Base-by-base conservation (phyloP, 2,329 filamentous ascomycete genomes). In the Ophiostoma himal-ulmi region DNA sequence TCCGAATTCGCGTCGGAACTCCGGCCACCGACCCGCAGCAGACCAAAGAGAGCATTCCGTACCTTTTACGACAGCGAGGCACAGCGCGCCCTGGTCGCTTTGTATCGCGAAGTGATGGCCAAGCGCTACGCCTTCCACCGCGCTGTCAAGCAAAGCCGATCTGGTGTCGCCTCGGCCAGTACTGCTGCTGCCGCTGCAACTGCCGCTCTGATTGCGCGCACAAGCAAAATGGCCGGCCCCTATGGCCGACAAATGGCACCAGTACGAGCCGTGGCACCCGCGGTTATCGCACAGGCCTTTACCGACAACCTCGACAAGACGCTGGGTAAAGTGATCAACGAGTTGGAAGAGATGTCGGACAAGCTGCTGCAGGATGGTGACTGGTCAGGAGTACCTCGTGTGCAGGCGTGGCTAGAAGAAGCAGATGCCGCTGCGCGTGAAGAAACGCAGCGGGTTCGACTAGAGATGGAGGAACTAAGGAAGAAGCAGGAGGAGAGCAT, bases 321-420 rank as follows among this genome's bases (percentile, higher is more conserved):
- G 1, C 69, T 74, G 5, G 65, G 26, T 4, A 44, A 65, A 11
- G 69, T 71, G 17, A 70, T 73, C 54, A 44, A 52, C 7, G 73
- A 73, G 69, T 71, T 74, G 1, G 72, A 74, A 10, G 72, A 70
- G n/a, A 68, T 74, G 71, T 71, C 70, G 0, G 73, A 74, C 69
- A 71, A 71, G 62, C 36, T 73, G 54, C 62, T 74, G 41, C 73
- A 72, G 41, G 70, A 71, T 3, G 71, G 72, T n/a, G 72, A 74
- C 70, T 73, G 71, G 70, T 67, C 69, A 0, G 71, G 71, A 5
- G 70, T 54, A 5, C 22, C 52, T 2, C 71, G 71, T 37, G 70
- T 73, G 30, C 52, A 22, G 1, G 48, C 11, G 10, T 73, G 68
- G 71, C 62, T 74, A 10, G 70, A 64, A 13, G 70, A 73, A 22